These are phyloP conservation scores for Aspergillus sergii DNA, from an alignment of 2,329 filamentous ascomycete genomes.

Conservation along the genomic window DNA sequence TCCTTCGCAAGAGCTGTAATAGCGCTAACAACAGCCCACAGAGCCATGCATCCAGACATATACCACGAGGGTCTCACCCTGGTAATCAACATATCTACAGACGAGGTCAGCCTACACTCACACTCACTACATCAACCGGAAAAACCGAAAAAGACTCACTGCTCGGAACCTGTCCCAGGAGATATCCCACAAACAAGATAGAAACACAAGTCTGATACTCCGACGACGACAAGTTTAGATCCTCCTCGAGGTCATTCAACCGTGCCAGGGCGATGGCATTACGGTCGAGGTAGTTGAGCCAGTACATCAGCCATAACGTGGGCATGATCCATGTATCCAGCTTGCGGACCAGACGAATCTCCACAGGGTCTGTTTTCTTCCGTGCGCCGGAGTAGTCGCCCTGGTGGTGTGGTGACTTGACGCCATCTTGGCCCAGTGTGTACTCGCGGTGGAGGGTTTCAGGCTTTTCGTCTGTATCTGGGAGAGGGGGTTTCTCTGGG, in stretches of 20 bases:
- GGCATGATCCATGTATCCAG: conserved; percentile 43
- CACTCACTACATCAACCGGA: no score
- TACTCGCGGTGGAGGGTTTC: conserved; percentile 16
- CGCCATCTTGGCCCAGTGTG: conserved; percentile 16
- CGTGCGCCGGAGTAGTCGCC: conserved; percentile 44
- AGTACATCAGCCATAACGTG: conserved; percentile 42
- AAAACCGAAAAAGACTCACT: conserved; percentile 10
- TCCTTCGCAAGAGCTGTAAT: conserved; percentile 38
- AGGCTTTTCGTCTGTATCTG: conserved; percentile 13
- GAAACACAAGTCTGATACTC: conserved; percentile 35
- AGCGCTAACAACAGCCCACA: conserved; percentile 34
- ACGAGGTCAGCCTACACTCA: neutral
- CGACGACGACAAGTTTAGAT: conserved; percentile 29
- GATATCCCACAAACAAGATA: conserved; percentile 30
- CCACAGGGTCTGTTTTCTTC: conserved; percentile 42
- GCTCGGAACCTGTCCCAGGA: conserved; percentile 21
- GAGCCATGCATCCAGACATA: conserved; percentile 39
- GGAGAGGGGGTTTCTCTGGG: neutral
- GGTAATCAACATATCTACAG: conserved; percentile 35
- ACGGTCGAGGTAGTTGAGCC: conserved; percentile 32
- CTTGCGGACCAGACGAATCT: conserved; percentile 42
- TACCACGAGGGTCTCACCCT: conserved; percentile 46
- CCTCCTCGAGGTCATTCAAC: conserved; percentile 29
- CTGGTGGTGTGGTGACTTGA: conserved; percentile 9
- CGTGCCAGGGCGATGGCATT: conserved; percentile 36